Conservation (phyloP, 345 rosid genomes). For the Melaleuca quinquenervia region DNA sequence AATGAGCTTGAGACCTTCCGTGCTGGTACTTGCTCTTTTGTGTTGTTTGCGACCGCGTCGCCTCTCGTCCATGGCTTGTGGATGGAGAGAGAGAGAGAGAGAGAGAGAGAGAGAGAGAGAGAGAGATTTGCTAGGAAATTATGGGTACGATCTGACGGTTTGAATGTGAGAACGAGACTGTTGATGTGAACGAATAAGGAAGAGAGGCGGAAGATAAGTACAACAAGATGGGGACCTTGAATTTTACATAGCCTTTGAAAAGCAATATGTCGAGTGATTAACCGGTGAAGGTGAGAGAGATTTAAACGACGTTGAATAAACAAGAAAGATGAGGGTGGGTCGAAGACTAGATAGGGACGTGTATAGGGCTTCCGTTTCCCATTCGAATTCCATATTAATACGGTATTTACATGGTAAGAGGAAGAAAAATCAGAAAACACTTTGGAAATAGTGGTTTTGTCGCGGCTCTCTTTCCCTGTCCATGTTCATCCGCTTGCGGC, state of each 20-base stretch:
- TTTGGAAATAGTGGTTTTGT: neutral
- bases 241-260: neutral
- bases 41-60: neutral
- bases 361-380: neutral
- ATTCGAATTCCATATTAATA: neutral
- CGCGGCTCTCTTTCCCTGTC: too few species aligned
- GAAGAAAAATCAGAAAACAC: neutral
- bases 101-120: neutral
- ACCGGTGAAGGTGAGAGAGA: neutral
- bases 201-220: neutral
- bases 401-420: neutral
- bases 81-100: neutral
- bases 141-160: neutral
- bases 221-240: neutral
- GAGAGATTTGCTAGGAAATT: neutral
- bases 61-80: neutral
- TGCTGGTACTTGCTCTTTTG: neutral
- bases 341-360: neutral
- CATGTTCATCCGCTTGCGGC: too few species aligned
- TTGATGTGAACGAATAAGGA: neutral
- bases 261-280: neutral
- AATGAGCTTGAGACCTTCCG: neutral
- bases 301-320: neutral
- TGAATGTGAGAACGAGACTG: neutral
- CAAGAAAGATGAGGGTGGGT: neutral